phyloP scores from a whole-genome alignment of 768 basidiomycete species.

The Vararia minispora region DNA sequence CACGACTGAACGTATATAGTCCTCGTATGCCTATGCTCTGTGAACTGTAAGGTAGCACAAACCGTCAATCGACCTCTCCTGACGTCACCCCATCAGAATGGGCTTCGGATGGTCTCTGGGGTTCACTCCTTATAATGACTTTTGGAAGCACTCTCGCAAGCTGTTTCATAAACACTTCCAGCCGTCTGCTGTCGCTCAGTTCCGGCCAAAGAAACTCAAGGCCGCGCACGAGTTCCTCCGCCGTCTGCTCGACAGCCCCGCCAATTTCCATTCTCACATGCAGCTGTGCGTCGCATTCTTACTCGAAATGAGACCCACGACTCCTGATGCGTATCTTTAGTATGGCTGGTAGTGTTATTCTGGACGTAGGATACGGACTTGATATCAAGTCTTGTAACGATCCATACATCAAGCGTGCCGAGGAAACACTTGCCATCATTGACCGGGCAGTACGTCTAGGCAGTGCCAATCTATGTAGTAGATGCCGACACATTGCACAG shows the following conservation, averaged over 20 bases:
- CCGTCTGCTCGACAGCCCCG: slow-evolving; percentile 22
- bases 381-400: slow-evolving; percentile 10
- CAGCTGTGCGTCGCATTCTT: slow-evolving; percentile 21
- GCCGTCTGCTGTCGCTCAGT: slow-evolving; percentile 15
- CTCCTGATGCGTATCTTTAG: neutral
- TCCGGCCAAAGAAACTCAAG: slow-evolving; percentile 21
- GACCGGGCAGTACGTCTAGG: slow-evolving; percentile 7
- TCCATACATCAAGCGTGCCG: slow-evolving; percentile 13
- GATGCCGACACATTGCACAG: too few species aligned
- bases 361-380: slow-evolving; percentile 12
- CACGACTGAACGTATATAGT: too few species aligned
- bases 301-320: neutral
- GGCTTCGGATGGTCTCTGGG: slow-evolving; percentile 14
- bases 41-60: slow-evolving; percentile 7
- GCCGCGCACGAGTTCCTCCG: slow-evolving; percentile 22
- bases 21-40: slow-evolving; percentile 13
- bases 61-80: neutral
- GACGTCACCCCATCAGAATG: slow-evolving; percentile 4
- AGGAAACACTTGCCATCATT: slow-evolving; percentile 11
- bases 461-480: too few species aligned
- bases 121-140: slow-evolving; percentile 21
- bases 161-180: slow-evolving; percentile 20
- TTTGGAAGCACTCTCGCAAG: slow-evolving; percentile 23
- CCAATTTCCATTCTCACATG: slow-evolving; percentile 23
- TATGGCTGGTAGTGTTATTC: slow-evolving; percentile 12